These are phyloP conservation scores for Citrus unshiu DNA, from an alignment of 345 rosid species.

Conservation along the genomic window DNA sequence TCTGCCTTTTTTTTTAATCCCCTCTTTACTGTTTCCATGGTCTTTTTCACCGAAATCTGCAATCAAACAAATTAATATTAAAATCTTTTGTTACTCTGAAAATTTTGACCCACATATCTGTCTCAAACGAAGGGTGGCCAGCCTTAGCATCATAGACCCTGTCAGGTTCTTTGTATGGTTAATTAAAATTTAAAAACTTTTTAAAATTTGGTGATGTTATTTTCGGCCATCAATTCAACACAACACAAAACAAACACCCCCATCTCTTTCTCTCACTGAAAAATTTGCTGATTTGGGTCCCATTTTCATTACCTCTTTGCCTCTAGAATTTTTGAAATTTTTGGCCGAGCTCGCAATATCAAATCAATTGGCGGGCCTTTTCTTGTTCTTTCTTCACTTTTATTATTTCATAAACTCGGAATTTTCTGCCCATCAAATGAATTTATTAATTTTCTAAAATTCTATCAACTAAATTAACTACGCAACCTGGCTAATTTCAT, in stretches of 20 bases:
- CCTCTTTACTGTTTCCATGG: not conserved
- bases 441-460: not conserved
- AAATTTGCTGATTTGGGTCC: slow-evolving; percentile 25
- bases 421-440: not conserved
- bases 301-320: slow-evolving; percentile 5
- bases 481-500: not conserved
- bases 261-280: not conserved
- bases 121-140: slow-evolving; percentile 21
- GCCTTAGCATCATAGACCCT: slow-evolving; percentile 21
- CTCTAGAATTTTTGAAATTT: not conserved
- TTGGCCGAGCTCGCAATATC: slow-evolving; percentile 20
- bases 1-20: not conserved
- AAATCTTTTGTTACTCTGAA: slow-evolving; percentile 7
- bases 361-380: slow-evolving; percentile 16
- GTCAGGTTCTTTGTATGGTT: slow-evolving; percentile 20
- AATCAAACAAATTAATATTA: slow-evolving; percentile 19
- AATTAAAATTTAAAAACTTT: not conserved
- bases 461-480: not conserved
- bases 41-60: slow-evolving; percentile 53
- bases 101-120: slow-evolving; percentile 37
- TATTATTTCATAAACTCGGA: not conserved
- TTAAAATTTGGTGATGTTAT: not conserved
- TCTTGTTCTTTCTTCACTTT: slow-evolving; percentile 12
- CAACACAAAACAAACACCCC: not conserved
- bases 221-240: not conserved